Base-by-base conservation (phyloP, 768 basidiomycete genomes). In the Collybia mongolica region DNA sequence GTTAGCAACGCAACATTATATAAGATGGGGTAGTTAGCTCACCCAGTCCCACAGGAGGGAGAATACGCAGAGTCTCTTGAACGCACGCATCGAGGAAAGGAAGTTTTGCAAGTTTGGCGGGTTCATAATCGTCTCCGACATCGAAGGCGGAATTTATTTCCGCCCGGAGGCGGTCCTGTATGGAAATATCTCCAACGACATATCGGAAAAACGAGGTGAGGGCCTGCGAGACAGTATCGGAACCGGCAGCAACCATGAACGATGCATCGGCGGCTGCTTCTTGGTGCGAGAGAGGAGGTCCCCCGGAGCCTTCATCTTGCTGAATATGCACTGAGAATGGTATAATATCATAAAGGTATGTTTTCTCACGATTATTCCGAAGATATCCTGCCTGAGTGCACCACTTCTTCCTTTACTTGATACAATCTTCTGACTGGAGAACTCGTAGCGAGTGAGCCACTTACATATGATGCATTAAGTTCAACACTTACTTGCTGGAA, bases 281-380 rank as follows among this genome's bases (percentile, higher is more conserved):
- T 49, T 41, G 9, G 3, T 41, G 9, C 22, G 48, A 41, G 6
- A 49, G 40, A 18, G 39, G 39, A 29, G 39, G 46, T 38, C 46
- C 46, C 4, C 46, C 46, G 5, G 39, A 49, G 39, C 17, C 40
- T 49, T 49, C 48, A 36, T 51, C 49, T 51, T 51, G 49, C 49
- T 51, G 32, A 15, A n/a, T n/a, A n/a, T n/a, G n/a, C n/a, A n/a
- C n/a, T n/a, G n/a, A n/a, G n/a, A n/a, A n/a, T n/a, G n/a, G n/a
- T n/a, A n/a, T n/a, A n/a, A n/a, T n/a, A n/a, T n/a, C n/a, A n/a
- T n/a, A n/a, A n/a, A n/a, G n/a, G n/a, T n/a, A n/a, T n/a, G n/a
- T n/a, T n/a, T 23, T 20, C 50, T 45, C 14, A 51, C 50, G 20
- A 51, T 37, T 23, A 51, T 44, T 38, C 44, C 50, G 32, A 51